phyloP scores from a whole-genome alignment of 441 rosid genomes.

The Adansonia grandidieri region DNA sequence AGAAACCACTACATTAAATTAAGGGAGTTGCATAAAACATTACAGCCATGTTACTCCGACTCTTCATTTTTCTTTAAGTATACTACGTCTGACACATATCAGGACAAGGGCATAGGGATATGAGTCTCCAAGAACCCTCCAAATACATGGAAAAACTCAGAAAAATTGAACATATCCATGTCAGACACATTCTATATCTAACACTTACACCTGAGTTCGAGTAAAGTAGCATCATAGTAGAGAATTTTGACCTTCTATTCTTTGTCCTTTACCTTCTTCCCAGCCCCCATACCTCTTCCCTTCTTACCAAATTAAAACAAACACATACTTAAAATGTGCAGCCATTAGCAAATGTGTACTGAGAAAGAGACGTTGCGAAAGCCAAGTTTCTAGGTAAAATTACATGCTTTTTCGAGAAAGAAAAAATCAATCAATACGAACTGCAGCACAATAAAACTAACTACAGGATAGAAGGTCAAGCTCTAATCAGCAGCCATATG shows the following conservation, averaged over 20 bases:
- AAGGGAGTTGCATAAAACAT: conserved; percentile 1
- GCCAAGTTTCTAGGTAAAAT: conserved; percentile 9
- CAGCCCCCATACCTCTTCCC: background rate
- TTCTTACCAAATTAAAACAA: background rate
- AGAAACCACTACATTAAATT: conserved; percentile 15
- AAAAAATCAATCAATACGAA: conserved; percentile 15
- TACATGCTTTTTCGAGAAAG: background rate
- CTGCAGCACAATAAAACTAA: conserved; percentile 15
- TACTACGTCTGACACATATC: too few relatives aligned
- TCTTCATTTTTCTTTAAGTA: too few relatives aligned
- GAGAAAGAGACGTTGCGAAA: background rate
- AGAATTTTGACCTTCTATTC: background rate
- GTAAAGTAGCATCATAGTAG: too few relatives aligned
- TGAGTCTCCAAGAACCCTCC: too few relatives aligned
- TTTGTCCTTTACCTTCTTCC: background rate
- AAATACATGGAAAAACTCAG: too few relatives aligned
- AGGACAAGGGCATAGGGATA: too few relatives aligned
- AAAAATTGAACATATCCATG: too few relatives aligned
- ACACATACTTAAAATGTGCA: too few relatives aligned
- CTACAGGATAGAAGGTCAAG: background rate
- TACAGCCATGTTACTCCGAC: too few relatives aligned
- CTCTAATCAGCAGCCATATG: background rate
- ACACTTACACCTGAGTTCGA: too few relatives aligned
- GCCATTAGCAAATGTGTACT: too few relatives aligned
- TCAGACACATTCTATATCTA: too few relatives aligned